Evolutionary conservation across 495 filamentous ascomycete genomes (phyloP).

Genomic region (Podospora comata): DNA sequence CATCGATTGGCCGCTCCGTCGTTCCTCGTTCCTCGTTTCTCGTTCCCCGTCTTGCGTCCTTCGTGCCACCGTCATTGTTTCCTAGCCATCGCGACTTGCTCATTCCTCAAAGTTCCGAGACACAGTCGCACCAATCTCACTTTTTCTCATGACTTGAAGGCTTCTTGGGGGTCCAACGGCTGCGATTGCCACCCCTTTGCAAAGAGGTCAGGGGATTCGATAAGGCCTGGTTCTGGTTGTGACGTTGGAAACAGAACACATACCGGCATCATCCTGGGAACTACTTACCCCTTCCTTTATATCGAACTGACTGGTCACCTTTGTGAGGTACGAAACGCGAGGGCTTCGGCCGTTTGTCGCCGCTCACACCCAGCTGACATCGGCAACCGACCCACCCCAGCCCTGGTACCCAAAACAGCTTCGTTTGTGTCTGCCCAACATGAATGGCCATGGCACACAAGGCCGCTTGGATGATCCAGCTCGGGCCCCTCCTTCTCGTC

Average conservation of each 20-base stretch:
- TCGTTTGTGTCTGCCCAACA: conserved; percentile 26
- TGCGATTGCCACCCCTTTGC: background rate
- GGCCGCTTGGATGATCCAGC: conserved; percentile 23
- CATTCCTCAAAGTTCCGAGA: conserved; percentile 6
- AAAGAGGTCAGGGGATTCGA: background rate
- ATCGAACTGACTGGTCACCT: background rate
- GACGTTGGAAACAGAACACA: no score
- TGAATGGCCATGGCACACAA: conserved; percentile 23
- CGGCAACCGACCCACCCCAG: conserved; percentile 18
- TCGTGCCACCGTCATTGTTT: background rate
- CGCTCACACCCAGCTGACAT: conserved; percentile 12
- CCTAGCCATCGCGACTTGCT: background rate
- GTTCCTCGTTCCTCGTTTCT: background rate
- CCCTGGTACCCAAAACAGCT: background rate
- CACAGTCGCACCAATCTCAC: background rate
- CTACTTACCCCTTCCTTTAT: background rate
- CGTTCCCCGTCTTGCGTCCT: background rate
- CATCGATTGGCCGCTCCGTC: background rate
- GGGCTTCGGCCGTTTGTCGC: conserved; percentile 10
- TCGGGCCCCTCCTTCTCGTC: conserved; percentile 30
- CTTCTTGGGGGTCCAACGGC: background rate
- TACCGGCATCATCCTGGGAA: background rate
- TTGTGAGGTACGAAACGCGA: background rate
- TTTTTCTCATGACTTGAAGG: conserved; percentile 4
- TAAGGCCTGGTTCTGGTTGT: no score